Conservation (phyloP, 257 asterid genomes). For the Solanum ossicruentum region DNA sequence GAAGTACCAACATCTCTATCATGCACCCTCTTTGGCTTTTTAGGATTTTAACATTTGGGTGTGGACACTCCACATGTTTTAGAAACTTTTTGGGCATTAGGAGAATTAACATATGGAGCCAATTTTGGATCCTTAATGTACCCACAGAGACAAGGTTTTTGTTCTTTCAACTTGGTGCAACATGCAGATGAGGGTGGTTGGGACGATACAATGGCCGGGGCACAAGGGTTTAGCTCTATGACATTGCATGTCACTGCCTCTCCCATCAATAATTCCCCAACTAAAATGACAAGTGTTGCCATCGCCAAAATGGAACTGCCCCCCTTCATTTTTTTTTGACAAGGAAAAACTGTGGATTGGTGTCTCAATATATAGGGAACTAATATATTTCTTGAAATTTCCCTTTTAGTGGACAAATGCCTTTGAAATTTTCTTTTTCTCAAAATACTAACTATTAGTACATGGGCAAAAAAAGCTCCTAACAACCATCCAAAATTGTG, state of each 20-base stretch:
- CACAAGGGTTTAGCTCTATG: slow-evolving; percentile 1
- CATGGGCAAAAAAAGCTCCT: neutral
- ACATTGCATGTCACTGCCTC: slow-evolving; percentile 5
- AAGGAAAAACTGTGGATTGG: no score
- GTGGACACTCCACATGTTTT: neutral
- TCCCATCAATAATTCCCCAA: neutral
- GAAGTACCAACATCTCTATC: neutral
- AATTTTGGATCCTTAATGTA: slow-evolving; percentile 5
- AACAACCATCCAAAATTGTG: neutral
- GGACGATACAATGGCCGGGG: neutral
- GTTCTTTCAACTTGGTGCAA: slow-evolving; percentile 11
- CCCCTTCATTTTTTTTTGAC: neutral
- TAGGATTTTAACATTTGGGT: no score
- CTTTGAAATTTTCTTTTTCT: neutral
- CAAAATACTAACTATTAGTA: neutral
- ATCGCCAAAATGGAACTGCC: neutral
- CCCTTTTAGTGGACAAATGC: neutral
- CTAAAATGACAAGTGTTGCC: neutral
- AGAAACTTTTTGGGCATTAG: slow-evolving; percentile 10
- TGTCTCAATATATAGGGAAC: no score
- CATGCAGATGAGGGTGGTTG: neutral
- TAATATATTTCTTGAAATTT: no score
- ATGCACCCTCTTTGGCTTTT: no score
- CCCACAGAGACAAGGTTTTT: slow-evolving; percentile 20
- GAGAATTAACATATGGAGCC: slow-evolving; percentile 7